Percentiles rank a stretch among this genome's conserved stretches.
phyloP scores from a whole-genome alignment of 2,329 filamentous ascomycete genomes.

The Tympanopsis confertula region DNA sequence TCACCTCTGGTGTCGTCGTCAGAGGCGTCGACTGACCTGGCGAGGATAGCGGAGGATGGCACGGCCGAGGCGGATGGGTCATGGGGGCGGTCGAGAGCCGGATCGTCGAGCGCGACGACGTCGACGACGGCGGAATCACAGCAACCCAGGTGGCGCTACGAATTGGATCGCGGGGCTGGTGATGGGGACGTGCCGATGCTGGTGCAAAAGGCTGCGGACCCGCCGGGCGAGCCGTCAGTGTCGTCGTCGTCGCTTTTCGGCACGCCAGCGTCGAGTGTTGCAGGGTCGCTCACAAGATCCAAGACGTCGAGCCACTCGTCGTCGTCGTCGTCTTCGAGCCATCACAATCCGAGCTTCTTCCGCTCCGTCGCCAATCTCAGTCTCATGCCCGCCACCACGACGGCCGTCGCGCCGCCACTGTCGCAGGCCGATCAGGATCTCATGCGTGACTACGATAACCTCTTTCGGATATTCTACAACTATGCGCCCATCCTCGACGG shows the following conservation, averaged over 20 bases:
- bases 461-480: constrained; percentile 64
- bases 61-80: constrained; percentile 21
- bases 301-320: too few species aligned
- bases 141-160: constrained; percentile 70
- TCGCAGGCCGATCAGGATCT: constrained; percentile 57
- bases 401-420: constrained; percentile 36
- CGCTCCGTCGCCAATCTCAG: constrained; percentile 53
- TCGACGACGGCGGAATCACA: constrained; percentile 23
- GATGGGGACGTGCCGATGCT: constrained; percentile 54
- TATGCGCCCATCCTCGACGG: constrained; percentile 50
- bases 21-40: constrained; percentile 27
- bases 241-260: too few species aligned
- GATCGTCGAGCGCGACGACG: constrained; percentile 21
- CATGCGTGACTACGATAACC: constrained; percentile 59
- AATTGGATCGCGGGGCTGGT: constrained; percentile 63
- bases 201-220: constrained; percentile 44
- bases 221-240: too few species aligned
- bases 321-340: constrained; percentile 50
- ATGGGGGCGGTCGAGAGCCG: constrained; percentile 19
- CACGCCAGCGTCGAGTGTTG: too few species aligned
- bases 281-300: too few species aligned
- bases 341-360: constrained; percentile 46
- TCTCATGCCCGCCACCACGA: constrained; percentile 30
- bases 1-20: constrained; percentile 10
- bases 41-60: constrained; percentile 38